Evolutionary conservation across 192 early-diverging fungal genomes (phyloP).

Genomic region (Linnemannia zychae): DNA sequence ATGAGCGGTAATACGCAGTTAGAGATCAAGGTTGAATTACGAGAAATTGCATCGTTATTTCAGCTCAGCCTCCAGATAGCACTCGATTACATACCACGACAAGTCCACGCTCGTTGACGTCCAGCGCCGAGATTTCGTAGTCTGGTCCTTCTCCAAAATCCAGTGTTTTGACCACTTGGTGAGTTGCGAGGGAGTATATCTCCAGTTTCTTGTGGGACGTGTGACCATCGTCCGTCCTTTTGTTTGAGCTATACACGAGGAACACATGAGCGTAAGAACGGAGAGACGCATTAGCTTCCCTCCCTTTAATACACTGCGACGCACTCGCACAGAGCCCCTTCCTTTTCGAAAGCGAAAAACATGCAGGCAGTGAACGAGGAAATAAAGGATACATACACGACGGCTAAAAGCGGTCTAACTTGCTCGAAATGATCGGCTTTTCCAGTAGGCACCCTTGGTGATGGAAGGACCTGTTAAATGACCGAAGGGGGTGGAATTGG

Average conservation of each 20-base stretch:
- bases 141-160: slow-evolving; percentile 61
- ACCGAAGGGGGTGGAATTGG: background rate
- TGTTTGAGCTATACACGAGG: slow-evolving; percentile 12
- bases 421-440: slow-evolving; percentile 54
- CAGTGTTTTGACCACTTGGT: slow-evolving; percentile 61
- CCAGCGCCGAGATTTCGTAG: slow-evolving; percentile 60
- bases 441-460: slow-evolving; percentile 39
- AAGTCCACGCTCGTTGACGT: slow-evolving; percentile 70
- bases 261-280: background rate
- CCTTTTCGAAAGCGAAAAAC: background rate
- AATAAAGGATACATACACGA: slow-evolving; percentile 56
- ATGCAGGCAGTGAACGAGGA: background rate
- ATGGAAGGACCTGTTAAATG: slow-evolving; percentile 42
- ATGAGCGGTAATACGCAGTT: background rate
- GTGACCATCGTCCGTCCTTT: slow-evolving; percentile 11
- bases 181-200: slow-evolving; percentile 72
- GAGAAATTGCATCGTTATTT: background rate
- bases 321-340: background rate
- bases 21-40: background rate
- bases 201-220: slow-evolving; percentile 39
- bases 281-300: background rate
- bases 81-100: slow-evolving; percentile 67
- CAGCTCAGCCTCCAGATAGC: background rate
- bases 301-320: background rate
- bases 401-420: slow-evolving; percentile 61